Base-by-base conservation (phyloP, 2,329 filamentous ascomycete genomes). In the Fusarium sp. region DNA sequence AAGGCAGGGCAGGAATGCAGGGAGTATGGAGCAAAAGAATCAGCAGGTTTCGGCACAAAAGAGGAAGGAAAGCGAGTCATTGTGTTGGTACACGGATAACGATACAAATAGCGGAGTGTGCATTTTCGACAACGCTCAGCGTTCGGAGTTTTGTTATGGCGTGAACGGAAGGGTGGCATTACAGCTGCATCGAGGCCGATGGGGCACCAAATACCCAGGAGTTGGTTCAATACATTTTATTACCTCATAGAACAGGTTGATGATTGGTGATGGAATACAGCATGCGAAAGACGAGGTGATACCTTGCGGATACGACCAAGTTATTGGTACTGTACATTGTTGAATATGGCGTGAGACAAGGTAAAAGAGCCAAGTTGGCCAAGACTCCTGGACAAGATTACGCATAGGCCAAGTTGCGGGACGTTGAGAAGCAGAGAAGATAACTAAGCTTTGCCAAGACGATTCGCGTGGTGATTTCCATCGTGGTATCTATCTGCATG, bases 391-490 rank as follows among this genome's bases (percentile, higher is more conserved):
- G 60, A 68, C 60, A 66, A 50, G 52, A 31, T 50, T 57, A 46
- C 48, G 39, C 53, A 65, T 38, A 57, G 63, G 59, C 60, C 57
- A 67, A 55, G 54, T 57, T 27, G 33, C 35, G 33, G 36, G 45
- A 54, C 45, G 11, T 21, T 32, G 67, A 63, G 31, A 33, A 14
- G 11, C 15, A 25, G 67, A 63, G 31, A 33, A 14, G 66, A 62
- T 41, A 63, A 55, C 68, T 63, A 72, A 72, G 70, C 70, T 72
- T 72, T 70, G 70, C 70, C 73, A 70, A 74, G 72, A 66, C 63
- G 17, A 32, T 25, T 25, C 23, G 23, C 8, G 8, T 51, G 35
- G 13, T 46, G 45, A 36, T 38, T 37, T 51, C 42, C 56, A 44
- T 59, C 4, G 27, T 29, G 11, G 27, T 33, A 13, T 14, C 31